Evolutionary conservation across 495 filamentous ascomycete species (phyloP).

Genomic region (Penicillium desertorum): DNA sequence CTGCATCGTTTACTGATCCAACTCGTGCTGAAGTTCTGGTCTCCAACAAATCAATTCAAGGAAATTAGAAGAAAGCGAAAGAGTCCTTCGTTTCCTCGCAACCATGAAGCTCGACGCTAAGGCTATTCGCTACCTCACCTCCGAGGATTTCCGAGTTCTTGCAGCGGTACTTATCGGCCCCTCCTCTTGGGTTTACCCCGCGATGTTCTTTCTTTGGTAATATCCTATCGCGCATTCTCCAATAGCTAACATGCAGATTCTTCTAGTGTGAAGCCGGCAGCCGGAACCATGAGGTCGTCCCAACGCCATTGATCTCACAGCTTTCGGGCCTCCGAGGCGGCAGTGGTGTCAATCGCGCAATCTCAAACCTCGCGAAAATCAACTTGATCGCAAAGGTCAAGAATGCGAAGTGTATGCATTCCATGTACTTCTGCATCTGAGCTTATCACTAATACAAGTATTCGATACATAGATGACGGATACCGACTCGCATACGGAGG

Average conservation of each 20-base stretch:
- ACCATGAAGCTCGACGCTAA: slow-evolving; percentile 91
- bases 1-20: slow-evolving; percentile 17
- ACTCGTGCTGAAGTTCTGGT: slow-evolving; percentile 13
- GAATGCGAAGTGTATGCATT: slow-evolving; percentile 75
- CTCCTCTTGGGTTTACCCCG: slow-evolving; percentile 24
- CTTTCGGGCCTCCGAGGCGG: slow-evolving; percentile 78
- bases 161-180: slow-evolving; percentile 64
- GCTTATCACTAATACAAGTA: slow-evolving; percentile 4
- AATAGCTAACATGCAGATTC: not conserved
- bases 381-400: slow-evolving; percentile 89
- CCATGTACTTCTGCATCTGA: not conserved
- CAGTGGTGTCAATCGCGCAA: slow-evolving; percentile 80
- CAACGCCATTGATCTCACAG: slow-evolving; percentile 81
- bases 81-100: not conserved
- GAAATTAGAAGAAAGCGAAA: slow-evolving; percentile 1
- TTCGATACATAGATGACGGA: slow-evolving; percentile 66
- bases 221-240: slow-evolving; percentile 29
- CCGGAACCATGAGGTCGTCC: slow-evolving; percentile 95
- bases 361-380: slow-evolving; percentile 88
- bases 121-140: slow-evolving; percentile 83
- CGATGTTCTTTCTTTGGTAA: slow-evolving; percentile 24
- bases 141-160: slow-evolving; percentile 94
- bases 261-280: slow-evolving; percentile 83
- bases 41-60: slow-evolving; percentile 8
- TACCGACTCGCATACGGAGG: slow-evolving; percentile 97